phyloP scores from a whole-genome alignment of 495 filamentous ascomycete genomes.

The Penicillium flavigenum region DNA sequence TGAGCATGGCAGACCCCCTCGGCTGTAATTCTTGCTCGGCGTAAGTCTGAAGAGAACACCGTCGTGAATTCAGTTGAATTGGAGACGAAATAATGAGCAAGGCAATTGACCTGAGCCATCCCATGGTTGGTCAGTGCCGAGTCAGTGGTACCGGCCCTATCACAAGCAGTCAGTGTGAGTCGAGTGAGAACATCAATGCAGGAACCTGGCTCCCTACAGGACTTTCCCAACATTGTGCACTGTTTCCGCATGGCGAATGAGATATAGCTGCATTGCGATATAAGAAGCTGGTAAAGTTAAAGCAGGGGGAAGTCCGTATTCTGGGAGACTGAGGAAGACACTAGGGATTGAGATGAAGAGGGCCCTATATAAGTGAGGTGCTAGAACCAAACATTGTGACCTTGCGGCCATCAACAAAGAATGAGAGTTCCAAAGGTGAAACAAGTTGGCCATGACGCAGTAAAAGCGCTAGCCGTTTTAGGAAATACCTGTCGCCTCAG shows the following conservation, averaged over 20 bases:
- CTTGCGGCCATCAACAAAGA: not conserved
- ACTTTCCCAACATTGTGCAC: slow-evolving; percentile 77
- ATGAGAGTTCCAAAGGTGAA: not conserved
- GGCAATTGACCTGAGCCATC: slow-evolving; percentile 65
- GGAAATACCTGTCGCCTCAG: not conserved
- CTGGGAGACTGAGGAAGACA: not conserved
- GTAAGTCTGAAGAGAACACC: slow-evolving; percentile 78
- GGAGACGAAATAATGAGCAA: slow-evolving; percentile 43
- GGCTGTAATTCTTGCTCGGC: slow-evolving; percentile 65
- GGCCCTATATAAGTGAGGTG: not conserved
- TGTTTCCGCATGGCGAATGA: slow-evolving; percentile 86
- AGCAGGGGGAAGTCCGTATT: not conserved
- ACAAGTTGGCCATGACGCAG: not conserved
- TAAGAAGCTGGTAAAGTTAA: not conserved
- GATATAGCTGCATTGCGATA: slow-evolving; percentile 64
- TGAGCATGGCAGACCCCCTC: slow-evolving; percentile 28
- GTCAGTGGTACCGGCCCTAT: slow-evolving; percentile 75
- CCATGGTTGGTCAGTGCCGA: slow-evolving; percentile 82
- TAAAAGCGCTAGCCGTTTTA: not conserved
- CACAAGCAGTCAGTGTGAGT: slow-evolving; percentile 3
- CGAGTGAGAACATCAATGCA: not conserved
- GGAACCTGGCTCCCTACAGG: slow-evolving; percentile 51
- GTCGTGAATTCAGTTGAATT: slow-evolving; percentile 50
- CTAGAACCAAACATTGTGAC: not conserved
- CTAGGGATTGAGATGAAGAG: not conserved